Conservation (phyloP, 1,139 yeast species). For the Candida tropicalis region DNA sequence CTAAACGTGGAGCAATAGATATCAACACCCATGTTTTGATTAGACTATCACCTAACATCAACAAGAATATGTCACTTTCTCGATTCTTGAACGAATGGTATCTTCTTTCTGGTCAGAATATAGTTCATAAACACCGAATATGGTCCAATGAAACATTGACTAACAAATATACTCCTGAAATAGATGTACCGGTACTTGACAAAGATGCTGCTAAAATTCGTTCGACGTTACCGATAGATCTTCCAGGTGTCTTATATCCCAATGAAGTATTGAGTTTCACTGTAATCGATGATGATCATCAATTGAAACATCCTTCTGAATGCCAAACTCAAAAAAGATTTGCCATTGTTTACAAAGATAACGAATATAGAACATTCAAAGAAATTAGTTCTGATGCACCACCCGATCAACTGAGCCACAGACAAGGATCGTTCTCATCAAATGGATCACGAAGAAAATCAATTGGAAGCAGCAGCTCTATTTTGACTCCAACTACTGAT, state of each 20-base stretch:
- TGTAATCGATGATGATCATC: slow-evolving; percentile 5
- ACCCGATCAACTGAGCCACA: neutral
- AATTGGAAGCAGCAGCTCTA: slow-evolving; percentile 7
- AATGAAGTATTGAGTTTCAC: slow-evolving; percentile 22
- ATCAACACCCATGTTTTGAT: slow-evolving; percentile 24
- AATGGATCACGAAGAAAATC: slow-evolving; percentile 7
- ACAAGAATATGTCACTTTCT: slow-evolving; percentile 23
- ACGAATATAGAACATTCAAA: slow-evolving; percentile 25
- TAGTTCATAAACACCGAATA: slow-evolving; percentile 20
- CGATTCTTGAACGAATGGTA: slow-evolving; percentile 41
- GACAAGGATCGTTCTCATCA: slow-evolving; percentile 12
- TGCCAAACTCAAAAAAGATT: slow-evolving; percentile 21
- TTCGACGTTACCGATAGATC: slow-evolving; percentile 28
- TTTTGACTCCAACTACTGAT: slow-evolving; percentile 6
- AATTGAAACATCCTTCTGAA: slow-evolving; percentile 1
- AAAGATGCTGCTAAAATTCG: slow-evolving; percentile 19
- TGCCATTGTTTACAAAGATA: slow-evolving; percentile 31
- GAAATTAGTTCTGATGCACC: slow-evolving; percentile 11
- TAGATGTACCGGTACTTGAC: slow-evolving; percentile 13
- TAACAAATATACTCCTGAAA: slow-evolving; percentile 17
- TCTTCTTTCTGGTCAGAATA: slow-evolving; percentile 28
- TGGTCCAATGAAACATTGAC: slow-evolving; percentile 22
- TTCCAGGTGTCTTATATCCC: slow-evolving; percentile 36
- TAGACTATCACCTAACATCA: slow-evolving; percentile 29
- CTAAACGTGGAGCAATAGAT: neutral